Conservation (phyloP, 2,329 filamentous ascomycete genomes). For the Fusarium devonianum region DNA sequence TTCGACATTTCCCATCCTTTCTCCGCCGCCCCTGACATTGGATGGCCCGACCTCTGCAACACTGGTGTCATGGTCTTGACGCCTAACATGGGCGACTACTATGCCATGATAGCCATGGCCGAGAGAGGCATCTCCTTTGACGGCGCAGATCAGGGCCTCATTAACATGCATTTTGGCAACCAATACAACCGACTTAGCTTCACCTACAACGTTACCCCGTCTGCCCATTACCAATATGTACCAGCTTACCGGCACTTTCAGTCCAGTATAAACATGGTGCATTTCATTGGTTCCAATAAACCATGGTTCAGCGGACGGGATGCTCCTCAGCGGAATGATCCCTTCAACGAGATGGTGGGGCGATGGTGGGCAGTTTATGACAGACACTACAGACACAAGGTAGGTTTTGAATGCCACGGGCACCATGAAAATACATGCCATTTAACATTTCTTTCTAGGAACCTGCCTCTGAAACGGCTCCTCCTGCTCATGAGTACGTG, state of each 20-base stretch:
- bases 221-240: slow-evolving; percentile 95
- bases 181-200: slow-evolving; percentile 90
- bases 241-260: slow-evolving; percentile 95
- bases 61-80: slow-evolving; percentile 93
- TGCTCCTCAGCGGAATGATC: slow-evolving; percentile 60
- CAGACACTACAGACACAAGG: slow-evolving; percentile 73
- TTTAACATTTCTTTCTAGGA: slow-evolving; percentile 31
- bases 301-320: slow-evolving; percentile 78
- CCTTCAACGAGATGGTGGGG: slow-evolving; percentile 83
- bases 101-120: slow-evolving; percentile 83
- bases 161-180: slow-evolving; percentile 92
- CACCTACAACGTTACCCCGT: slow-evolving; percentile 96
- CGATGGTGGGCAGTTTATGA: slow-evolving; percentile 97
- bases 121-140: slow-evolving; percentile 92
- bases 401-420: slow-evolving; percentile 44
- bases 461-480: slow-evolving; percentile 13
- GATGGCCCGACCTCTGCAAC: slow-evolving; percentile 98
- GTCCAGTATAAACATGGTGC: slow-evolving; percentile 85
- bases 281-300: slow-evolving; percentile 93
- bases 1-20: slow-evolving; percentile 71
- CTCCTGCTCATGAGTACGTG: slow-evolving; percentile 49
- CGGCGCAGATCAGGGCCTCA: slow-evolving; percentile 91
- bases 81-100: slow-evolving; percentile 87
- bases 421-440: not conserved
- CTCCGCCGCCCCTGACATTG: slow-evolving; percentile 87